A percentile compares a stretch with the other conserved stretches of the same genome.
phyloP scores from a whole-genome alignment of 2,329 filamentous ascomycete species.

The Aspergillus phoenicis region DNA sequence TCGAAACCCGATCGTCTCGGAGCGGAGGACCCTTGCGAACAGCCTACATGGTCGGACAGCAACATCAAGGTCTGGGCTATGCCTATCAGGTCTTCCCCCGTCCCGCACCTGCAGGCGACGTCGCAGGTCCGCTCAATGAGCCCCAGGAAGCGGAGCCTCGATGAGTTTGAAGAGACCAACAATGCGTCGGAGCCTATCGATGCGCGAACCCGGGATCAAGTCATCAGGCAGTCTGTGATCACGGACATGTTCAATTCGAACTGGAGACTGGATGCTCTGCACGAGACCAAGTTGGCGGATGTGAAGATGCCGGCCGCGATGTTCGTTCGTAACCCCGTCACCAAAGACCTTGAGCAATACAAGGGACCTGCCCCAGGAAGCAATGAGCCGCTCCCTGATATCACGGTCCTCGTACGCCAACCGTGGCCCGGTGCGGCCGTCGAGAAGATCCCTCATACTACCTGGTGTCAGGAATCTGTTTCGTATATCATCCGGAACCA shows the following conservation, averaged over 20 bases:
- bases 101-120: conserved; percentile 28
- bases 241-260: conserved; percentile 75
- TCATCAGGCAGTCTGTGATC: conserved; percentile 65
- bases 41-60: conserved; percentile 73
- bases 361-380: conserved; percentile 65
- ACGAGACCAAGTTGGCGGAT: conserved; percentile 66
- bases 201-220: conserved; percentile 44
- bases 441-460: conserved; percentile 66
- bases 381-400: conserved; percentile 57
- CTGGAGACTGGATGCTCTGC: conserved; percentile 72
- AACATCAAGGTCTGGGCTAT: conserved; percentile 85
- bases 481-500: conserved; percentile 85
- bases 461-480: conserved; percentile 67
- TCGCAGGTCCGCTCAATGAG: conserved; percentile 30
- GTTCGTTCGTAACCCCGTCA: conserved; percentile 65
- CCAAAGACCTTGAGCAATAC: conserved; percentile 70
- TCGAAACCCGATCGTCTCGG: conserved; percentile 26
- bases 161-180: conserved; percentile 48
- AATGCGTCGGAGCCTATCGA: conserved; percentile 18
- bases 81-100: conserved; percentile 49
- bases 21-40: conserved; percentile 32
- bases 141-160: conserved; percentile 52
- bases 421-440: conserved; percentile 77
- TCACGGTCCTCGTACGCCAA: conserved; percentile 70
- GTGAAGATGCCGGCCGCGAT: conserved; percentile 70